Evolutionary conservation across 1,139 yeast species (phyloP), one percentile per base, ranked within the genome.

Genomic region (Sugiyamaella xylanicola): DNA sequence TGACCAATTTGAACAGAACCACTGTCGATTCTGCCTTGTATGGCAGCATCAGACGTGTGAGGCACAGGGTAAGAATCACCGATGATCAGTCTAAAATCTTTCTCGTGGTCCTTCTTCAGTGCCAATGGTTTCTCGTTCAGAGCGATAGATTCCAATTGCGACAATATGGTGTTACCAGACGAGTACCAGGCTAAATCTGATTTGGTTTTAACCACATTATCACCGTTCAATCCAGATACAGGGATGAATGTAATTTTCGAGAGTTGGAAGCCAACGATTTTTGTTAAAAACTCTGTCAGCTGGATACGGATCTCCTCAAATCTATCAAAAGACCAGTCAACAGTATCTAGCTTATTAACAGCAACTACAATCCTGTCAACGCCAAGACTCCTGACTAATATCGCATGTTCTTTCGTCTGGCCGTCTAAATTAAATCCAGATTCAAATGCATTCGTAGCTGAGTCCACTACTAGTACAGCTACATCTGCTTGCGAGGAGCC

Each of bases 371-470:
- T 71, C 45, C 79, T 79, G 36, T 82, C 83, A n/a, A 93, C 82
- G 1, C 98, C 99, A 59, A 93, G 73, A 63, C 86, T 85, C 62
- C 86, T 81, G 4, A 96, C 96, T 53, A 95, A 78, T 3, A 90
- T 74, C 0, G 96, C 85, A 70, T 95, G 99, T 70, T 95, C 99
- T 66, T 87, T 90, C 0, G 98, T 92, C 72, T 93, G 98, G 0
- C 99, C 99, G 68, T 87, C 91, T 59, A 86, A 72, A 40, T 82
- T 77, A 67, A 93, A 92, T 0, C 98, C 97, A 3, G 92, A 79
- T 73, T 93, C 97, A 72, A 91, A 93, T 2, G 95, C 97, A 55
- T 91, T 88, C 1, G 82, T 79, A 27, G 86, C 83, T 7, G 96
- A 77, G 70, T 95, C 99, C 13, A 87, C 81, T 9, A 87, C 89